Evolutionary conservation across 1,284 basidiomycete genomes (phyloP).

Genomic region (Cutaneotrichosporon cutaneum): DNA sequence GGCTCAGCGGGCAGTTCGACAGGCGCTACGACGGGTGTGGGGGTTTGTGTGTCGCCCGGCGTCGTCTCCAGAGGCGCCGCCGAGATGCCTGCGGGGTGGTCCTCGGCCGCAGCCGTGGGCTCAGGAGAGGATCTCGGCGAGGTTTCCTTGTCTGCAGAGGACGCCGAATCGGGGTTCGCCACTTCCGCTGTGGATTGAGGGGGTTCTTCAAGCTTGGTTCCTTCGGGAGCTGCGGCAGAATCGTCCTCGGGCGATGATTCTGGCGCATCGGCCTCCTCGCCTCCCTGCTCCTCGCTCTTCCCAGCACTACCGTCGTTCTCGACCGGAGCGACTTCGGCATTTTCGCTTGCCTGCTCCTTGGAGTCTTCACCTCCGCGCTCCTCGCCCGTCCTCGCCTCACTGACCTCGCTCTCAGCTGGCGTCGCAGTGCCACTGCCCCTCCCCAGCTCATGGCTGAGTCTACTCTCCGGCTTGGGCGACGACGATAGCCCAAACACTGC

Average conservation of each 20-base stretch:
- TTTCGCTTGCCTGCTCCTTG: slow-evolving; percentile 1
- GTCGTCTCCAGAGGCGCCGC: neutral
- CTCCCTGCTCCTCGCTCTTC: neutral
- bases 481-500: slow-evolving; percentile 31
- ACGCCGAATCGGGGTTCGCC: neutral
- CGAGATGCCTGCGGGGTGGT: neutral
- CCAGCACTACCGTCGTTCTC: neutral
- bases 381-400: neutral
- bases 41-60: neutral
- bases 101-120: neutral
- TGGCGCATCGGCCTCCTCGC: neutral
- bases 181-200: no score
- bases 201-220: no score
- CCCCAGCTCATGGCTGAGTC: neutral
- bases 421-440: neutral
- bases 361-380: neutral
- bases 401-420: neutral
- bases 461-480: slow-evolving; percentile 9
- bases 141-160: neutral
- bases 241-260: neutral
- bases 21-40: neutral
- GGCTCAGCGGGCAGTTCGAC: neutral
- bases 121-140: neutral
- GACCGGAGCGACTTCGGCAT: neutral
- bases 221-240: no score